Evolutionary conservation across 331 rosid genomes (phyloP), one percentile per base, ranked within the genome.

Genomic region (Malus hybrid): DNA sequence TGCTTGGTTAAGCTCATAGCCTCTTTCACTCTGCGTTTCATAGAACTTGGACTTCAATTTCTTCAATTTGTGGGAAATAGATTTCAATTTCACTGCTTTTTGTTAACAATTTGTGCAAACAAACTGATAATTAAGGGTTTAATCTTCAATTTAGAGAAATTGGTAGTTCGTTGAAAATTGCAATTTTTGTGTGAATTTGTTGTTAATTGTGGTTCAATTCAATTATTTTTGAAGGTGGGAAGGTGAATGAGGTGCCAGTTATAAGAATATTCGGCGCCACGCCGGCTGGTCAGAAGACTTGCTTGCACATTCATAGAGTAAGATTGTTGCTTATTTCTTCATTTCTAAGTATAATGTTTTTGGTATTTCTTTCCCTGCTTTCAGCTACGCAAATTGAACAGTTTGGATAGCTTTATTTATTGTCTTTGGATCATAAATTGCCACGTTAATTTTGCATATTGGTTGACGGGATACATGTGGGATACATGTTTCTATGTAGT

Each of bases 201-300:
- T n/a, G 32, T 54, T n/a, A 19, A 55, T 55, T 18, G 61, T 55
- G 61, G 22, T 55, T 55, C 22, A 13, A 7, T 50, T 55, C 39
- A 16, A 36, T 33, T 67, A 32, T 34, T n/a, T 1, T 24, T 74
- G 69, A 75, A 87, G 99, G 97, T 77, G 93, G 93, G 75, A 90
- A 87, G 67, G 96, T 88, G 77, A 88, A 87, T 18, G 97, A 92
- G 80, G 91, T 91, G 48, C 97, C 97, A 12, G 90, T 94, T 12
- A 83, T 94, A 18, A 84, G 97, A 81, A 85, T 94, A 7, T 94
- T 87, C 68, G 97, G 99, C 77, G 87, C 99, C 44, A 92, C 99
- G 29, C 95, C 96, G 4, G 88, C 92, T 46, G 97, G 97, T 74
- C 99, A 94, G 92, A 94, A 90, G 71, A 88, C 99, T 79, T 94